Evolutionary conservation across 2,329 filamentous ascomycete genomes (phyloP).

Genomic region (Penicillium sp.): DNA sequence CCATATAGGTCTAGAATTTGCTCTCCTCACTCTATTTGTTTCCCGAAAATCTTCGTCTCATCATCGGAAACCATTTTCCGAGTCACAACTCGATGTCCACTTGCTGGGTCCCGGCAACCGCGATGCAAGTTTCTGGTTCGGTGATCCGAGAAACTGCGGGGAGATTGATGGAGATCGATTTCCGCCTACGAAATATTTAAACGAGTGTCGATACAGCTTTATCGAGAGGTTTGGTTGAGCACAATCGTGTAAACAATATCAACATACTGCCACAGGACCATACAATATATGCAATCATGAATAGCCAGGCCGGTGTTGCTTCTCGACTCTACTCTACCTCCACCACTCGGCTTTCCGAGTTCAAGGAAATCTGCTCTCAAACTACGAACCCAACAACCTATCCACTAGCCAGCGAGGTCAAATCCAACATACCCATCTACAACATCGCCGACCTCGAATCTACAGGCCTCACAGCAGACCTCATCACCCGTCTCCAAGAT

Average conservation of each 20-base stretch:
- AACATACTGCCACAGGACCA: background rate
- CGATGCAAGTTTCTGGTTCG: slow-evolving; percentile 9
- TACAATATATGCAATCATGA: slow-evolving; percentile 2
- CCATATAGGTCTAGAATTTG: slow-evolving; percentile 23
- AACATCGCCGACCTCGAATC: slow-evolving; percentile 42
- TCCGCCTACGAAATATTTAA: slow-evolving; percentile 17
- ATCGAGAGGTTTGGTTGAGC: too few species aligned
- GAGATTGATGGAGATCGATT: slow-evolving; percentile 19
- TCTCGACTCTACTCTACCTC: slow-evolving; percentile 25
- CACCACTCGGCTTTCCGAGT: slow-evolving; percentile 38
- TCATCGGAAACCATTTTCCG: slow-evolving; percentile 18
- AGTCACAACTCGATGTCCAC: background rate
- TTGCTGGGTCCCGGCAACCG: background rate
- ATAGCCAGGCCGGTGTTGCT: slow-evolving; percentile 12
- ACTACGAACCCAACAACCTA: slow-evolving; percentile 43
- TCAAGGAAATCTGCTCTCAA: slow-evolving; percentile 48
- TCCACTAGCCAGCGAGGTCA: slow-evolving; percentile 48
- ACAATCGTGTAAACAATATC: background rate
- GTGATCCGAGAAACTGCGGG: slow-evolving; percentile 11
- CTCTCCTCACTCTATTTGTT: slow-evolving; percentile 1
- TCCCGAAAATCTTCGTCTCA: background rate
- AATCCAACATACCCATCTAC: slow-evolving; percentile 59
- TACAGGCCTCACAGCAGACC: slow-evolving; percentile 24
- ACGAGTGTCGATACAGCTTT: background rate
- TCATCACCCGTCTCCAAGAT: slow-evolving; percentile 52